phyloP scores from a whole-genome alignment of 2,329 filamentous ascomycete species.

The Xylaria sp. region DNA sequence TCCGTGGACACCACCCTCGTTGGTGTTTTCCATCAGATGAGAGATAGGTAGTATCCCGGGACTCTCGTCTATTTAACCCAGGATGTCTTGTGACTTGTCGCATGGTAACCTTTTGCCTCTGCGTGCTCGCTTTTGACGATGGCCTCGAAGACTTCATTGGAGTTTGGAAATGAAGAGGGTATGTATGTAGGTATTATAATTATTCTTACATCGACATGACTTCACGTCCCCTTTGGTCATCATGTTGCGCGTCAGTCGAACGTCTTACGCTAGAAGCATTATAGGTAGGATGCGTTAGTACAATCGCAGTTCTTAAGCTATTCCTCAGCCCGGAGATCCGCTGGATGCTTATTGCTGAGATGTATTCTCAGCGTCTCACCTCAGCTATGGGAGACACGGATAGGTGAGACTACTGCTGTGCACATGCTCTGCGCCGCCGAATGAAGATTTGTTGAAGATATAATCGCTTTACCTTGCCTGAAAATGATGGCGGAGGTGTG shows the following conservation, averaged over 20 bases:
- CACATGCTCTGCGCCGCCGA: background rate
- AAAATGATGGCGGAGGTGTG: constrained; percentile 7
- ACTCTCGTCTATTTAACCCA: background rate
- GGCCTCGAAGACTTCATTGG: background rate
- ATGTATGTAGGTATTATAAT: background rate
- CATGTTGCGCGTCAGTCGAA: background rate
- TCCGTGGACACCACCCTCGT: background rate
- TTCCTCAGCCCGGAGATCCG: background rate
- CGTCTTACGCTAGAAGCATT: constrained; percentile 10
- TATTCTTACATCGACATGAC: background rate
- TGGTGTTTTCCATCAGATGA: background rate
- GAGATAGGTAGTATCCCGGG: background rate
- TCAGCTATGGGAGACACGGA: constrained; percentile 1
- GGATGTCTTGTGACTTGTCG: background rate
- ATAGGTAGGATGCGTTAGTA: background rate
- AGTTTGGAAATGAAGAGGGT: background rate
- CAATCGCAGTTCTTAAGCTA: background rate
- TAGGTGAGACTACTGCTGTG: background rate
- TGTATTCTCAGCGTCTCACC: constrained; percentile 8
- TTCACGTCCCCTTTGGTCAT: background rate
- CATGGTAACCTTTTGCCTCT: background rate
- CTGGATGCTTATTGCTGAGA: background rate
- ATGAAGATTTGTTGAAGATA: background rate
- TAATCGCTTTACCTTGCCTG: constrained; percentile 24
- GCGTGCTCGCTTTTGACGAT: background rate